Base-by-base conservation (phyloP, 352 stramenopile species). In the Globisporangium nagaii region DNA sequence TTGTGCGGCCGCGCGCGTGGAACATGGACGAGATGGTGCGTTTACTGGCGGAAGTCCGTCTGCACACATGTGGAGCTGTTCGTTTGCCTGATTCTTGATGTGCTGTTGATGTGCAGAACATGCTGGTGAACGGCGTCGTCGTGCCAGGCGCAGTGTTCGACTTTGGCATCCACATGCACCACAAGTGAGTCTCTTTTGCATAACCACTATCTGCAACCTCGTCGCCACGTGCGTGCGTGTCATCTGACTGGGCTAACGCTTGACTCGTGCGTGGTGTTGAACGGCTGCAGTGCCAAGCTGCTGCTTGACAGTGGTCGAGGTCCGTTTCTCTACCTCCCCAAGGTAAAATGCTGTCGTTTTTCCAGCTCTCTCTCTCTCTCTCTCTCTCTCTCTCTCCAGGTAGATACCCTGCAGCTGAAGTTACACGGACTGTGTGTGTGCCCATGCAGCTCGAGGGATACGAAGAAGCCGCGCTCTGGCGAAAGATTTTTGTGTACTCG, bases 261-360 rank as follows among this genome's bases (percentile, higher is more conserved):
- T n/a, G n/a, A n/a, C n/a, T n/a, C n/a, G n/a, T n/a, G n/a, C n/a
- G n/a, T n/a, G n/a, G n/a, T n/a, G n/a, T n/a, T n/a, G n/a, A n/a
- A 52, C 17, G 13, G 2, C 37, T 22, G 0, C 40, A 89, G 79
- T 65, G 86, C 86, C 2, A 81, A 90, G 47, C 65, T 68, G 3
- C 71, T 98, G 43, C 50, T 90, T 15, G 63, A 81, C 1, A 71
- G 67, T 49, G 91, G 86, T 50, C 86, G 64, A 15, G 88, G 88
- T 0, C 90, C 95, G 15, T 98, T 97, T 63, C 88, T 97, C 54
- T 99, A 98, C 68, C 62, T 98, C 1, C 89, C 96, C 19, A 98
- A 98, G 60, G 72, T 79, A 28, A n/a, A n/a, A n/a, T n/a, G n/a
- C n/a, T n/a, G n/a, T n/a, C n/a, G n/a, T n/a, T n/a, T n/a, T n/a